These are phyloP conservation scores for Neurospora cerealis DNA, from an alignment of 495 filamentous ascomycete species.

Conservation along the genomic window DNA sequence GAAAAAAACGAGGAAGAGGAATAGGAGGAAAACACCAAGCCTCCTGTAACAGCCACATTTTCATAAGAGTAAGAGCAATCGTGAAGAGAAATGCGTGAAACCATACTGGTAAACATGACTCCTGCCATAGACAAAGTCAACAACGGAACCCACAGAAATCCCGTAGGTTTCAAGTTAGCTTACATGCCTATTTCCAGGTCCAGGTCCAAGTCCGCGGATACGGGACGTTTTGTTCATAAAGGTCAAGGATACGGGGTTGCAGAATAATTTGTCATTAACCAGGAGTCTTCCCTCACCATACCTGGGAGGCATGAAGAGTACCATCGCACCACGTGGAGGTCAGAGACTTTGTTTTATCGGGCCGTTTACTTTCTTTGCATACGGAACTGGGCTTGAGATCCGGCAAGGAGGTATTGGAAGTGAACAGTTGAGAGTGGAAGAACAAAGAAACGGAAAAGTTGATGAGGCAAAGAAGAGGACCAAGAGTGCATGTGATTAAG, in stretches of 20 bases:
- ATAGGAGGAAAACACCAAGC: background rate
- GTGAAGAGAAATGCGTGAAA: background rate
- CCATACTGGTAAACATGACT: background rate
- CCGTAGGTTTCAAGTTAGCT: background rate
- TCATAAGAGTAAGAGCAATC: no score
- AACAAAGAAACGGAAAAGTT: background rate
- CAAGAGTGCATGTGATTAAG: background rate
- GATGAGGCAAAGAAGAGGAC: background rate
- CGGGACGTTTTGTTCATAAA: background rate
- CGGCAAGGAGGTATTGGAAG: background rate
- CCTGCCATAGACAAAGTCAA: background rate
- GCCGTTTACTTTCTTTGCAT: background rate
- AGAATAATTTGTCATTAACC: background rate
- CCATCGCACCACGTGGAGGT: background rate
- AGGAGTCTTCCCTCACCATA: no score
- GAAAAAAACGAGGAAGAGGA: no score
- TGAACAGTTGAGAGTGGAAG: background rate
- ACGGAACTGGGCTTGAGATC: background rate
- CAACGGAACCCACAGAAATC: background rate
- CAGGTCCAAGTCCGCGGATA: background rate
- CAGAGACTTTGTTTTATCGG: background rate
- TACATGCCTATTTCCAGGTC: background rate
- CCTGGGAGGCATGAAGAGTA: no score
- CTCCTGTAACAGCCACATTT: no score
- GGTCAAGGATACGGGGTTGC: background rate